Conservation (phyloP, 139 green algal species). For the Chlorella sp. region DNA sequence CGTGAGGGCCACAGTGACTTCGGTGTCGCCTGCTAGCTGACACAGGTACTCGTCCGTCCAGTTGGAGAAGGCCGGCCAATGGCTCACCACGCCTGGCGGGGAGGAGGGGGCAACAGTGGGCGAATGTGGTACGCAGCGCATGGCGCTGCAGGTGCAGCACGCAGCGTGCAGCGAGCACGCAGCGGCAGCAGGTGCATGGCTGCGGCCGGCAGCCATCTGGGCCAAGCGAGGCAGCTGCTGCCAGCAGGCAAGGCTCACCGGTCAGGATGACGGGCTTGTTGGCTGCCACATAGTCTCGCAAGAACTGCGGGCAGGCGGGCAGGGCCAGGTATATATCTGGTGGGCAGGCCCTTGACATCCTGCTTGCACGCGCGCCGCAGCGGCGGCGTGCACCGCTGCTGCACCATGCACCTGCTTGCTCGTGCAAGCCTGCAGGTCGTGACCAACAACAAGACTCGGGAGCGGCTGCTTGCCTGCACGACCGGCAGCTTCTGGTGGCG, state of each 20-base stretch:
- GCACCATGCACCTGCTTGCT: no score
- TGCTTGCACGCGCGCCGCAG: no score
- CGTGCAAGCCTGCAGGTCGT: no score
- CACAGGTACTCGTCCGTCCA: slow-evolving; percentile 37
- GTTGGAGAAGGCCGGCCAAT: slow-evolving; percentile 28
- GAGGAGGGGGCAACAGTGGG: no score
- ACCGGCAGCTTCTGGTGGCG: slow-evolving; percentile 9
- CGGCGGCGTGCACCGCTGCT: no score
- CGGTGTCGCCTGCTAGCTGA: background rate
- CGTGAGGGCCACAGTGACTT: slow-evolving; percentile 44
- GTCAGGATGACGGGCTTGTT: slow-evolving; percentile 41
- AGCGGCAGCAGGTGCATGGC: background rate
- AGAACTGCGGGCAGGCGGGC: slow-evolving; percentile 15
- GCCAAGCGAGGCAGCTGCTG: no score
- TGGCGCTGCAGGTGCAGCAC: background rate
- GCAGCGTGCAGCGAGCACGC: background rate
- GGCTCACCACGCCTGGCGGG: background rate
- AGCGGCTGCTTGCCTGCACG: background rate
- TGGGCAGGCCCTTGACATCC: no score
- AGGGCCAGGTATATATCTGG: no score
- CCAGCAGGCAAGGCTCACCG: background rate
- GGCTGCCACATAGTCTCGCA: slow-evolving; percentile 41
- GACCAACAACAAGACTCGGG: no score
- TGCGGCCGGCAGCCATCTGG: no score
- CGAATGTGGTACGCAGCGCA: background rate